Evolutionary conservation across 1,284 basidiomycete species (phyloP).

Genomic region (Taiwanofungus camphoratus): DNA sequence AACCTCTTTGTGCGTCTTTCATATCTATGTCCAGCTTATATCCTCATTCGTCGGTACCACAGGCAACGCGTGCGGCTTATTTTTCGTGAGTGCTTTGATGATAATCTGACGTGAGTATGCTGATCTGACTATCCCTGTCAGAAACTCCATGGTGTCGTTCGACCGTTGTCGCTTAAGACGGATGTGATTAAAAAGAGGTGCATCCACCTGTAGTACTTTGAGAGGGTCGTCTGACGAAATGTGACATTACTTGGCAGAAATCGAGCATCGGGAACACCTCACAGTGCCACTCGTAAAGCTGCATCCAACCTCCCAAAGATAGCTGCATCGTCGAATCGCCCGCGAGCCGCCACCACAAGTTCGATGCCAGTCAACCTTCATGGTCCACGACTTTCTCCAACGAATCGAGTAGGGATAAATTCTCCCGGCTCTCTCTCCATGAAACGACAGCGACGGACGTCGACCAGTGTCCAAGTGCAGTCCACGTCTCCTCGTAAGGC

Average conservation of each 20-base stretch:
- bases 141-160: conserved; percentile 94
- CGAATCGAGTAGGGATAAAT: conserved; percentile 26
- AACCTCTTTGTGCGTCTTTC: conserved; percentile 74
- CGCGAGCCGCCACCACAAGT: conserved; percentile 58
- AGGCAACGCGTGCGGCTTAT: conserved; percentile 86
- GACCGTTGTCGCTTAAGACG: conserved; percentile 91
- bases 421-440: conserved; percentile 43
- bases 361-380: conserved; percentile 42
- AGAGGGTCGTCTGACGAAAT: conserved; percentile 1
- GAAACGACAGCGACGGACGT: conserved; percentile 77
- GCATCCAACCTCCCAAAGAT: conserved; percentile 58
- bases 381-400: conserved; percentile 35
- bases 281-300: conserved; percentile 56
- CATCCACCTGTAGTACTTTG: conserved; percentile 22
- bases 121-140: conserved; percentile 29
- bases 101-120: conserved; percentile 7
- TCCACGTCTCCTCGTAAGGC: conserved; percentile 31
- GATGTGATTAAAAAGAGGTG: conserved; percentile 98
- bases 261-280: conserved; percentile 68
- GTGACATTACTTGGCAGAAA: conserved; percentile 47
- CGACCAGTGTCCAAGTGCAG: conserved; percentile 40
- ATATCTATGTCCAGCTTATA: conserved; percentile 9
- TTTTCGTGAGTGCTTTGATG: conserved; percentile 64
- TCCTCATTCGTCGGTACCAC: conserved; percentile 11
- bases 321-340: conserved; percentile 59